Percentiles rank a stretch among this genome's conserved stretches.
Conservation (phyloP, 768 basidiomycete species). For the Tubosaeta sp. region DNA sequence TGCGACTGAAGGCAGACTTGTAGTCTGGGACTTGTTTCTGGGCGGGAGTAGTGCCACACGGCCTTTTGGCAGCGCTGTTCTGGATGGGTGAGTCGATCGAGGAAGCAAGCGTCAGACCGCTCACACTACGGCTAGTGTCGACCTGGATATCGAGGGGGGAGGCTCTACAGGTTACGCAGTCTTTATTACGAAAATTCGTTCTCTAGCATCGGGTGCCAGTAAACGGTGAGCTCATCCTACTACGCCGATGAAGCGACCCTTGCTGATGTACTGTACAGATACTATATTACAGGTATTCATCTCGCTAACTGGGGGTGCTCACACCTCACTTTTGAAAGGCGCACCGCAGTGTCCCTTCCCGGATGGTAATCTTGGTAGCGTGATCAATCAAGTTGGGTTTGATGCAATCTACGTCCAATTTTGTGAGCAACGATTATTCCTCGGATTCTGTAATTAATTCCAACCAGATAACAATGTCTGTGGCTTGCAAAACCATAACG, state of each 20-base stretch:
- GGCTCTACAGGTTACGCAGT: slow-evolving; percentile 43
- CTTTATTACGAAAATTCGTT: slow-evolving; percentile 34
- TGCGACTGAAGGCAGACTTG: neutral
- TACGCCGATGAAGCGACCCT: neutral
- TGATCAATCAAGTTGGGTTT: slow-evolving; percentile 58
- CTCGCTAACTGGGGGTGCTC: neutral
- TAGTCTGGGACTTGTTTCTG: slow-evolving; percentile 45
- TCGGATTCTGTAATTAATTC: neutral
- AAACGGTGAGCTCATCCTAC: slow-evolving; percentile 15
- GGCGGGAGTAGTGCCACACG: slow-evolving; percentile 41
- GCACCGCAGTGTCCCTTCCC: slow-evolving; percentile 59
- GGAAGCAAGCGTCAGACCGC: neutral
- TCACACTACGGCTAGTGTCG: slow-evolving; percentile 39
- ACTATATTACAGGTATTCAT: slow-evolving; percentile 50
- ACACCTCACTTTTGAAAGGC: slow-evolving; percentile 7
- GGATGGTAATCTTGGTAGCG: slow-evolving; percentile 54
- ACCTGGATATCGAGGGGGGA: slow-evolving; percentile 77
- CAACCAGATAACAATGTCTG: slow-evolving; percentile 41
- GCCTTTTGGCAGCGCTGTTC: slow-evolving; percentile 42
- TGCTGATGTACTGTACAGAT: slow-evolving; percentile 34
- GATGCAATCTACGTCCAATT: slow-evolving; percentile 77
- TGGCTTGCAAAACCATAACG: slow-evolving; percentile 46
- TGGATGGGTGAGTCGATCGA: slow-evolving; percentile 38
- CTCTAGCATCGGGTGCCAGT: slow-evolving; percentile 21
- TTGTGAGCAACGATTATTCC: slow-evolving; percentile 25